These are phyloP conservation scores for Telfairia occidentalis DNA, from an alignment of 331 rosid species.

Conservation along the genomic window DNA sequence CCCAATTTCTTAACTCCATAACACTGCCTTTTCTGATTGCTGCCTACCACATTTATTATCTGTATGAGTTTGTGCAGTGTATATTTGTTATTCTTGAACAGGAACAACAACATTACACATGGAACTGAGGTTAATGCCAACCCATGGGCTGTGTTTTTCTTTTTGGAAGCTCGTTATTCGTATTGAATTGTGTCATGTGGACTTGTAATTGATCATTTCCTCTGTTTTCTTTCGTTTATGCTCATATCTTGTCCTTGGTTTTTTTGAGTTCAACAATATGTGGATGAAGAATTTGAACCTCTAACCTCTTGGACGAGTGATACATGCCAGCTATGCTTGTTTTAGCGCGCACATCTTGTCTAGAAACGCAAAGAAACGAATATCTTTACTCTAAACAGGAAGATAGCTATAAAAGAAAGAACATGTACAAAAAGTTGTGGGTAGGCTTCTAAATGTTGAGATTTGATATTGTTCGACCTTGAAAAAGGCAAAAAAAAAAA, in stretches of 20 bases:
- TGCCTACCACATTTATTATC: background rate
- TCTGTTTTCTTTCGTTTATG: background rate
- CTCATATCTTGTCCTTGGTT: background rate
- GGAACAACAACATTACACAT: background rate
- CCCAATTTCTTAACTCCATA: background rate
- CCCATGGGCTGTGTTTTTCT: background rate
- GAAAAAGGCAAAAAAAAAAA: background rate
- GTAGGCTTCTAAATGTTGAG: background rate
- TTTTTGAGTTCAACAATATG: no score
- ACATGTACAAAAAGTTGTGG: background rate
- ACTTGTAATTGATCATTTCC: background rate
- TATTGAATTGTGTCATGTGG: background rate
- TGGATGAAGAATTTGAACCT: no score
- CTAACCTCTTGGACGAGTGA: no score
- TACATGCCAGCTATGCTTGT: no score
- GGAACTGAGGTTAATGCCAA: background rate
- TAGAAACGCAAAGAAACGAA: background rate
- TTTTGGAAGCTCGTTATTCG: background rate
- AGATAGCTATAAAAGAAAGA: background rate
- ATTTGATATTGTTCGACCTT: background rate
- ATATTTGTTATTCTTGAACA: background rate
- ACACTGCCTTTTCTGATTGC: background rate
- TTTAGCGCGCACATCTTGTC: slow-evolving; percentile 5
- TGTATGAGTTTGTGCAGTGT: background rate
- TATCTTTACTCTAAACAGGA: background rate